phyloP scores from a whole-genome alignment of 1,284 basidiomycete species.

The Ustanciosporium gigantosporum region DNA sequence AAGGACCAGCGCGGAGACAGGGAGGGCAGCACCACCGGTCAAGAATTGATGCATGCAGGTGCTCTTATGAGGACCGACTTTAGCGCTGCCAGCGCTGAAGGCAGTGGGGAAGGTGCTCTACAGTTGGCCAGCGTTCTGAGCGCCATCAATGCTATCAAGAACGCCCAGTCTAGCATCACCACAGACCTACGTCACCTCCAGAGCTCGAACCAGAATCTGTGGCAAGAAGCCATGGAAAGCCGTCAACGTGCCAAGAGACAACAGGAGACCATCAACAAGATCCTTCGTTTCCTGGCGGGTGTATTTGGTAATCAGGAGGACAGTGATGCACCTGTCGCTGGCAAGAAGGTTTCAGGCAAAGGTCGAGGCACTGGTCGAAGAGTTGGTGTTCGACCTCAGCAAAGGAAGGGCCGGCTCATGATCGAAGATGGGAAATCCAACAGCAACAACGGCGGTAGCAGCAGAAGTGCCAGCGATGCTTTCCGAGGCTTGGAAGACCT shows the following conservation, averaged over 20 bases:
- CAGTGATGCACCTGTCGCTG: conserved; percentile 7
- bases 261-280: conserved; percentile 95
- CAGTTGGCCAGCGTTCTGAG: conserved; percentile 67
- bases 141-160: conserved; percentile 84
- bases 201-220: conserved; percentile 81
- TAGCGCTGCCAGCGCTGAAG: conserved; percentile 5
- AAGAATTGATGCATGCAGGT: conserved; percentile 30
- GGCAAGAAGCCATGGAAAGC: conserved; percentile 85
- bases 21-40: conserved; percentile 8
- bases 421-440: conserved; percentile 26
- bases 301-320: conserved; percentile 75
- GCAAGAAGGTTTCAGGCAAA: conserved; percentile 31
- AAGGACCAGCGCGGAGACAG: conserved; percentile 24
- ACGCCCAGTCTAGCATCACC: conserved; percentile 86
- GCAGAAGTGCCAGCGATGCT: too few relatives aligned
- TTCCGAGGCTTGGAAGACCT: conserved; percentile 15
- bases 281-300: conserved; percentile 88
- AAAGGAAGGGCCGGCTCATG: conserved; percentile 35
- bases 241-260: conserved; percentile 83
- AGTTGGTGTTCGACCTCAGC: conserved; percentile 30
- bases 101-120: conserved; percentile 19
- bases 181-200: conserved; percentile 86
- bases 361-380: conserved; percentile 50
- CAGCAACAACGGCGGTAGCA: too few relatives aligned
- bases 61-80: conserved; percentile 46